Conservation (phyloP, 768 basidiomycete species). For the Termitomyces sp. region DNA sequence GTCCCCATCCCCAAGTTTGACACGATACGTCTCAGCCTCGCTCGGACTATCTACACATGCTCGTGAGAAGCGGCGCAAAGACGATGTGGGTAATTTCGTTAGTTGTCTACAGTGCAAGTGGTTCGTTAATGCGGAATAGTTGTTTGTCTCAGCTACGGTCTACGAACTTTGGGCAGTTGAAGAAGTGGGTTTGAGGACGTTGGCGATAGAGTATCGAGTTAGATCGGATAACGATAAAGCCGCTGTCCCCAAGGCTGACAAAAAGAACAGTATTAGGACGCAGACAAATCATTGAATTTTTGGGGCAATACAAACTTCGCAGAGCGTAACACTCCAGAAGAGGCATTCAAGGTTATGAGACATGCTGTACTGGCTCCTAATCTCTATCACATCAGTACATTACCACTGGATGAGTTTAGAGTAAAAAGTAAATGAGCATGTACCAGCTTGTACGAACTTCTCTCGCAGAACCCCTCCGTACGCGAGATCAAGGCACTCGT, state of each 20-base stretch:
- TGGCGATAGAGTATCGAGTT: slow-evolving; percentile 58
- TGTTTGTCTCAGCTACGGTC: slow-evolving; percentile 9
- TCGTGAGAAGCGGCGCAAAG: slow-evolving; percentile 38
- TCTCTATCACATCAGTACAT: slow-evolving; percentile 6
- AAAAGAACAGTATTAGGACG: not conserved
- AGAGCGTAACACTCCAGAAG: slow-evolving; percentile 70
- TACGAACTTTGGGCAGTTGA: slow-evolving; percentile 53
- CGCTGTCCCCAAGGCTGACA: slow-evolving; percentile 73
- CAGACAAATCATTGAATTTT: not conserved
- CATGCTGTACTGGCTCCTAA: slow-evolving; percentile 85
- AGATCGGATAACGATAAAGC: slow-evolving; percentile 68
- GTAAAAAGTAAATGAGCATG: slow-evolving; percentile 23
- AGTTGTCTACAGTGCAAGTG: slow-evolving; percentile 40
- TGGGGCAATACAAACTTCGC: slow-evolving; percentile 56
- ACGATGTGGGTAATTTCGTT: slow-evolving; percentile 47
- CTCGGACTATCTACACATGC: slow-evolving; percentile 54
- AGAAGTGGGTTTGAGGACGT: slow-evolving; percentile 49
- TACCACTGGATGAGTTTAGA: slow-evolving; percentile 18
- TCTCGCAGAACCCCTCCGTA: slow-evolving; percentile 71
- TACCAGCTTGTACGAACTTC: slow-evolving; percentile 62
- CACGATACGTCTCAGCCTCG: slow-evolving; percentile 42
- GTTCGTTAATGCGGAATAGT: not conserved
- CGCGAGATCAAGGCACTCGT: slow-evolving; percentile 69
- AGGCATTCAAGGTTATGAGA: slow-evolving; percentile 68
- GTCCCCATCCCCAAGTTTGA: slow-evolving; percentile 48